A percentile compares a stretch with the other conserved stretches of the same genome.
Conservation (phyloP, 768 basidiomycete species). For the Termitomyces sp. region DNA sequence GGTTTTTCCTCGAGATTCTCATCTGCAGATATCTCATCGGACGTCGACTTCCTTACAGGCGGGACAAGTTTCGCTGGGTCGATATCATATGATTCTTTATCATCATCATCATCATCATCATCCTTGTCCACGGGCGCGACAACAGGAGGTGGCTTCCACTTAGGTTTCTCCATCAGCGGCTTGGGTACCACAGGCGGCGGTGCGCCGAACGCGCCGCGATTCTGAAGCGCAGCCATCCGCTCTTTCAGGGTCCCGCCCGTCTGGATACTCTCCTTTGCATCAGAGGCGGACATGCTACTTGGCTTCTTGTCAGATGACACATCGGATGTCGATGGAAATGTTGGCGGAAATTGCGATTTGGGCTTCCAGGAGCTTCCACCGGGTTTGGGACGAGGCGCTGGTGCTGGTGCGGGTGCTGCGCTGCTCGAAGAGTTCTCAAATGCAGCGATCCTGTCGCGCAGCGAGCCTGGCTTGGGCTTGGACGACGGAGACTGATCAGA, state of each 20-base stretch:
- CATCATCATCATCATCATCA: constrained; percentile 42
- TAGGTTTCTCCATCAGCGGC: constrained; percentile 63
- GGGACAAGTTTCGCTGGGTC: constrained; percentile 29
- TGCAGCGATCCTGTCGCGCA: constrained; percentile 85
- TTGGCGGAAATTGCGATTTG: constrained; percentile 45
- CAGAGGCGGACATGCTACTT: constrained; percentile 70
- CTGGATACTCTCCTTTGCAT: constrained; percentile 84
- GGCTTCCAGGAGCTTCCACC: constrained; percentile 71
- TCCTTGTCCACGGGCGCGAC: constrained; percentile 38
- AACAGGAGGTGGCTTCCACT: constrained; percentile 80
- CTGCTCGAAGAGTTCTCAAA: constrained; percentile 64
- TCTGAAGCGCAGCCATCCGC: constrained; percentile 91
- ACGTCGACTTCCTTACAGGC: constrained; percentile 13
- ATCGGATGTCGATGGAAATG: constrained; percentile 24
- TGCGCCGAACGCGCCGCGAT: constrained; percentile 72
- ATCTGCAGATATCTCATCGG: constrained; percentile 12
- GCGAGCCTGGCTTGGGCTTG: constrained; percentile 67
- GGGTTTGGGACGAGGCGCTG: constrained; percentile 61
- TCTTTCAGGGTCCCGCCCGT: constrained; percentile 82
- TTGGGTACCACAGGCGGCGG: constrained; percentile 49
- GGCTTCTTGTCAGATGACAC: constrained; percentile 21
- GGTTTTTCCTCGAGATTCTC: neutral
- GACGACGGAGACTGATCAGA: constrained; percentile 52
- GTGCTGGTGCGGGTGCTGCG: constrained; percentile 24
- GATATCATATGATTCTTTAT: constrained; percentile 12